A percentile compares a stretch with the other conserved stretches of the same genome.
These are phyloP conservation scores for Cymodocea nodosa DNA, from an alignment of 116 monocot genomes.

Conservation along the genomic window DNA sequence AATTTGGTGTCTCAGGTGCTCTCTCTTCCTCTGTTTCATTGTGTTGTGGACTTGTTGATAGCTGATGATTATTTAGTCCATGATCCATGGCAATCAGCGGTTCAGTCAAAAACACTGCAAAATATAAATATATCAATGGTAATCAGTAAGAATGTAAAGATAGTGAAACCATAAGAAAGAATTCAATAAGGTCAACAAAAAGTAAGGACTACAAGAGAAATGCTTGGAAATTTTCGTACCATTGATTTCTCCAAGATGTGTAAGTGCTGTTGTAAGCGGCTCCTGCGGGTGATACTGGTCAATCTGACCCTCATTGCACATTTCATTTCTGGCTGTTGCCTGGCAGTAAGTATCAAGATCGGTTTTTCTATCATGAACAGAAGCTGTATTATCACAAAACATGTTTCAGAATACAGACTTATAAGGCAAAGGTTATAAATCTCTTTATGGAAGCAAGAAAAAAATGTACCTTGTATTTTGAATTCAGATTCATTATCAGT, in stretches of 20 bases:
- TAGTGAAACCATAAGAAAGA: neutral
- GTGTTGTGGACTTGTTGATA: conserved; percentile 12
- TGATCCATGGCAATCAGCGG: neutral
- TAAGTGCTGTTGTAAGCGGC: neutral
- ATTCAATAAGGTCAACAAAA: neutral
- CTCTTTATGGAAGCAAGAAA: neutral
- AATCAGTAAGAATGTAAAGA: neutral
- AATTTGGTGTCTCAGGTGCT: conserved; percentile 42
- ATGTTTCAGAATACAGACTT: neutral
- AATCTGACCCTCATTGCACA: conserved; percentile 30
- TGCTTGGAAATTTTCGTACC: too few relatives aligned
- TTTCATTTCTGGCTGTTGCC: conserved; percentile 43
- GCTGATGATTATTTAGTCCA: conserved; percentile 3
- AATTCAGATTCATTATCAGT: neutral
- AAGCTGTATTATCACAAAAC: conserved; percentile 2
- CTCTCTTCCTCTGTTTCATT: conserved; percentile 55
- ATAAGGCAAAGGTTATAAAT: too few relatives aligned
- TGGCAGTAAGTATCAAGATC: conserved; percentile 26
- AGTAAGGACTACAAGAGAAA: too few relatives aligned
- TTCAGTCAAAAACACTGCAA: neutral
- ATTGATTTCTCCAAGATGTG: neutral
- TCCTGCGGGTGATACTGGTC: conserved; percentile 11
- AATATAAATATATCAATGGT: neutral
- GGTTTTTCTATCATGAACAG: conserved; percentile 12
- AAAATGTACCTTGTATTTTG: neutral